Evolutionary conservation across 495 filamentous ascomycete genomes (phyloP).

Genomic region (Rostrohypoxylon terebratum): DNA sequence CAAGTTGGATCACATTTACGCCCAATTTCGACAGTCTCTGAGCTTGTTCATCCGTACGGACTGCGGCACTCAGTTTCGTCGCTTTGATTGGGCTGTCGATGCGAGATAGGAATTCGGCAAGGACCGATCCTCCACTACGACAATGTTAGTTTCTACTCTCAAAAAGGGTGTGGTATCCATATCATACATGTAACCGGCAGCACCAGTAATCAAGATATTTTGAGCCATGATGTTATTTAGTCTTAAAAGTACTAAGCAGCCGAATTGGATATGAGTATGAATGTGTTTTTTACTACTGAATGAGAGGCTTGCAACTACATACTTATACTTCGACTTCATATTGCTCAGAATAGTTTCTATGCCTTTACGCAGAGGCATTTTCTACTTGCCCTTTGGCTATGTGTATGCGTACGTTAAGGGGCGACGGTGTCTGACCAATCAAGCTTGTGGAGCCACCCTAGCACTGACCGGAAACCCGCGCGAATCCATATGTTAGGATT

Average conservation of each 20-base stretch:
- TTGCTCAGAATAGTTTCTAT: not conserved
- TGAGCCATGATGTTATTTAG: slow-evolving; percentile 2
- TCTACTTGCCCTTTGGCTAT: not conserved
- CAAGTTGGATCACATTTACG: slow-evolving; percentile 12
- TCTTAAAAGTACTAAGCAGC: not conserved
- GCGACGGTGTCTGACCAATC: not conserved
- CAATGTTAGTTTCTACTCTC: not conserved
- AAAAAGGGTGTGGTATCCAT: not conserved
- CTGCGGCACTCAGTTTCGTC: not conserved
- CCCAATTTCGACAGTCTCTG: slow-evolving; percentile 6
- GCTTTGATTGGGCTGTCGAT: not conserved
- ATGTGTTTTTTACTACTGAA: not conserved
- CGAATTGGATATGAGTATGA: not conserved
- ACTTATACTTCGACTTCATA: not conserved
- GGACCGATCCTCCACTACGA: slow-evolving; percentile 6
- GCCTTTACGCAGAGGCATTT: not conserved
- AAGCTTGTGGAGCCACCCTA: not conserved
- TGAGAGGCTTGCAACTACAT: not conserved
- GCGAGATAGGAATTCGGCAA: slow-evolving; percentile 10
- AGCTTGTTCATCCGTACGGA: slow-evolving; percentile 8
- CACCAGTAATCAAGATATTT: slow-evolving; percentile 14
- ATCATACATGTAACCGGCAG: slow-evolving; percentile 20
- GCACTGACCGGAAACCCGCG: slow-evolving; percentile 13
- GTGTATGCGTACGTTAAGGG: not conserved
- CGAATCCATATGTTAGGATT: slow-evolving; percentile 8